These are phyloP conservation scores for Aspergillus oerlinghausenensis DNA, from an alignment of 2,329 filamentous ascomycete genomes.

Conservation along the genomic window DNA sequence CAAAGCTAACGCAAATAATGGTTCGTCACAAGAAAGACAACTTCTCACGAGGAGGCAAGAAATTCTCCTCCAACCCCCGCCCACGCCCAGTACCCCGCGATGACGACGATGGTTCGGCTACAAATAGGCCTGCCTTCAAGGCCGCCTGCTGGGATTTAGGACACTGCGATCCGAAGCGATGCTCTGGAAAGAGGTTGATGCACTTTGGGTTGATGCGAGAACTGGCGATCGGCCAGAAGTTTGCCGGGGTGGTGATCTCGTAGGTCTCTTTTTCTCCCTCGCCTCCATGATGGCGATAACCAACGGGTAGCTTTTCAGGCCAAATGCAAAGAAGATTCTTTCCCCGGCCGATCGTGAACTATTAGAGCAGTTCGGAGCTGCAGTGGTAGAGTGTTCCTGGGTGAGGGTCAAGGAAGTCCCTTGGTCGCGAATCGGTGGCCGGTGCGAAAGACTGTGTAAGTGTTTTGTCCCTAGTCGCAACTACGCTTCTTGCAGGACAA, in stretches of 20 bases:
- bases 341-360: constrained; percentile 78
- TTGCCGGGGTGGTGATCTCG: constrained; percentile 87
- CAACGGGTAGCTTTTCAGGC: constrained; percentile 37
- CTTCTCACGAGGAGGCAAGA: constrained; percentile 67
- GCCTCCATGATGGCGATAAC: not conserved
- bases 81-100: constrained; percentile 46
- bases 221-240: constrained; percentile 84
- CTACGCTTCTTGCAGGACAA: not conserved
- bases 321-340: constrained; percentile 81
- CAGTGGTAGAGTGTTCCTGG: constrained; percentile 97
- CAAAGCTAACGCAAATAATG: constrained; percentile 49
- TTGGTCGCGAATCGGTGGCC: constrained; percentile 85
- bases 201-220: constrained; percentile 89
- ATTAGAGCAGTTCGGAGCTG: constrained; percentile 83
- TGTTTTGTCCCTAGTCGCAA: not conserved
- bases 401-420: constrained; percentile 87
- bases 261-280: constrained; percentile 27
- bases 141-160: constrained; percentile 97
- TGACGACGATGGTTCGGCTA: constrained; percentile 38
- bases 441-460: constrained; percentile 72
- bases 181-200: constrained; percentile 93
- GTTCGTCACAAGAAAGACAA: constrained; percentile 95
- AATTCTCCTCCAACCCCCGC: constrained; percentile 56
- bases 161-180: constrained; percentile 95
- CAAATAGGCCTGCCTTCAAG: constrained; percentile 60